Evolutionary conservation across 495 filamentous ascomycete species (phyloP), one percentile per base, ranked within the genome.

Genomic region (Stereocaulon alpinum): DNA sequence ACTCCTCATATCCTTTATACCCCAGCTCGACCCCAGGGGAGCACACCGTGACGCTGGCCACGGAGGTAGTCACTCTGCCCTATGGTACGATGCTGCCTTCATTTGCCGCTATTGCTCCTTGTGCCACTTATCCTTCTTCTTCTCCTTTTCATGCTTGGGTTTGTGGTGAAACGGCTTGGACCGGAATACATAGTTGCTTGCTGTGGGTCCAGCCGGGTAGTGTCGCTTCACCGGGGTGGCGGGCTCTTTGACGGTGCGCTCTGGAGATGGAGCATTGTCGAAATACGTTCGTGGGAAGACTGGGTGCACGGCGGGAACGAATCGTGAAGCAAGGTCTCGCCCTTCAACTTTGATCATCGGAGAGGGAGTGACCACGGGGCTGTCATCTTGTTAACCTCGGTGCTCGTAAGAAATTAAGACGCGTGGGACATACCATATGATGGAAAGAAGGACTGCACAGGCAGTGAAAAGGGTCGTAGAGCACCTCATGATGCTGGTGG

Each of bases 341-440:
- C 61, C 61, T 55, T 63, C 51, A 4, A 58, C 61, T 48, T 63
- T 58, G 24, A 63, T 63, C 40, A 53, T 55, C 32, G 61, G 61
- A 20, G 48, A 45, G 61, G 61, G 15, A 43, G 40, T 30, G 50
- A 54, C 22, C 24, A 40, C 45, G 15, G 61, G 61, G 29, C 61
- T 63, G 47, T 41, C 42, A 11, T 56, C 29, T 24, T 41, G 22
- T 41, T 51, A 40, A 48, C 15, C 24, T 53, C 47, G 22, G 24
- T 55, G 22, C 30, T 27, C 11, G 9, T 45, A 9, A 44, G 32
- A 43, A 32, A 40, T 18, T 50, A 51, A 41, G 22, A 40, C 20
- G 56, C 29, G 29, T 24, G 15, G 9, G 47, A 53, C 58, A 56
- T 50, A 64, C 62, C 34, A 61, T 43, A 64, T 41, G 29, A 59